phyloP scores from a whole-genome alignment of 345 rosid species.

The Brassica cretica region DNA sequence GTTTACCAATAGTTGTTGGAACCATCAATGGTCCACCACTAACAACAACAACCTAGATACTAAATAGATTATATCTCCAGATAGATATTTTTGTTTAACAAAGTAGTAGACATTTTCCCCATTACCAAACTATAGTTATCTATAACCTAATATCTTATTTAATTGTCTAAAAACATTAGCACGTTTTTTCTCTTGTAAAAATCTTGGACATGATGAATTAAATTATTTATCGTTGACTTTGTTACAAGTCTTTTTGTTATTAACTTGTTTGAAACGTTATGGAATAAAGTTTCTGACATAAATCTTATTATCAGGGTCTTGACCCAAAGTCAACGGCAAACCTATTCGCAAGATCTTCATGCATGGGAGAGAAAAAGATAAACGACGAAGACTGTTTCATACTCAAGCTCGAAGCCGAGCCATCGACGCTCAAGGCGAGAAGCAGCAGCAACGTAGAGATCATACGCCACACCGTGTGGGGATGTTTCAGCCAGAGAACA shows the following conservation, averaged over 20 bases:
- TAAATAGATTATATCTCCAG: constrained; percentile 19
- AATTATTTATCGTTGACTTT: constrained; percentile 12
- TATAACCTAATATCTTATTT: not conserved
- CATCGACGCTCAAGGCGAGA: constrained; percentile 57
- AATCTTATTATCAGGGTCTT: constrained; percentile 60
- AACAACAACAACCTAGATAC: constrained; percentile 26
- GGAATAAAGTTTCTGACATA: constrained; percentile 10
- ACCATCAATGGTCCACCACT: constrained; percentile 38
- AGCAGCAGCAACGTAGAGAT: constrained; percentile 74
- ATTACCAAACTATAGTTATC: constrained; percentile 14
- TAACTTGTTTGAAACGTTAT: constrained; percentile 2
- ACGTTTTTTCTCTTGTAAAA: not conserved
- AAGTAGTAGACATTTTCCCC: constrained; percentile 19
- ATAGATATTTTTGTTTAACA: constrained; percentile 12
- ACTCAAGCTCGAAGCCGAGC: constrained; percentile 68
- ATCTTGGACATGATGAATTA: not conserved
- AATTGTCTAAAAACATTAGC: not conserved
- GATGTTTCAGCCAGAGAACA: constrained; percentile 88
- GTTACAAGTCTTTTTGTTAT: not conserved
- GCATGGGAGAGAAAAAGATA: constrained; percentile 73
- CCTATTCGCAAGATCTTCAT: constrained; percentile 65
- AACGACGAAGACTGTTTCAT: constrained; percentile 75
- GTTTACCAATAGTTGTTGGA: constrained; percentile 23
- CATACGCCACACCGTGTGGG: constrained; percentile 82
- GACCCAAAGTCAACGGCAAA: constrained; percentile 88